Evolutionary conservation across 345 rosid species (phyloP).

Genomic region (Eucalyptus camaldulensis): DNA sequence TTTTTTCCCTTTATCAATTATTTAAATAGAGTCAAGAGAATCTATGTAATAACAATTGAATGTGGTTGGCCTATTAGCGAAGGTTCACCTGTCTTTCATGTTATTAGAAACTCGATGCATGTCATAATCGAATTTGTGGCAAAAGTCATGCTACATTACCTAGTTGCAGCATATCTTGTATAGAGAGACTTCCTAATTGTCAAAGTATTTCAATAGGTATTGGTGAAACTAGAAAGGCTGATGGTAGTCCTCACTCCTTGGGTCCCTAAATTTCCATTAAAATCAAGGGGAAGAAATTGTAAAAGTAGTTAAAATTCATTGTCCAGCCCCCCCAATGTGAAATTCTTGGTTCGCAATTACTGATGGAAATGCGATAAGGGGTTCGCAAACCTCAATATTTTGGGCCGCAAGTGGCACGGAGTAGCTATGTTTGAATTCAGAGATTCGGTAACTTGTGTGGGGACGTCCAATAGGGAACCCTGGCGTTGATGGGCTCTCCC

Average conservation of each 20-base stretch:
- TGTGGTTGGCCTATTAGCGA: rapidly evolving
- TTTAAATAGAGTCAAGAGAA: not conserved
- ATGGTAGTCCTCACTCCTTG: not conserved
- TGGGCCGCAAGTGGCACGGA: not conserved
- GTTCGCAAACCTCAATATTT: not conserved
- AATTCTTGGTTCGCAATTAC: not conserved
- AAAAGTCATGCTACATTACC: not conserved
- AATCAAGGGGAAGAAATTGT: not conserved
- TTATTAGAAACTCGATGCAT: not conserved
- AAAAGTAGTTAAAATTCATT: not conserved
- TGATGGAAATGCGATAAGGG: not conserved
- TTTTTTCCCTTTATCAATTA: not conserved
- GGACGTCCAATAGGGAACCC: not conserved
- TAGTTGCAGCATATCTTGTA: not conserved
- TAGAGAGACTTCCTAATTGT: not conserved
- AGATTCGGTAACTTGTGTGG: not conserved
- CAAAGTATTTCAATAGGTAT: not conserved
- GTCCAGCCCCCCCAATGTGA: not conserved
- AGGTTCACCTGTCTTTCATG: rapidly evolving
- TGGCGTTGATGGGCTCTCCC: not conserved
- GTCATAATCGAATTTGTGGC: rapidly evolving
- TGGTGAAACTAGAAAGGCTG: not conserved
- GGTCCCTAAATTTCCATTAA: not conserved
- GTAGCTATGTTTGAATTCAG: not conserved
- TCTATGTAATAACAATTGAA: not conserved